phyloP scores from a whole-genome alignment of 179 eudicot species.

The Carnegiea gigantea region DNA sequence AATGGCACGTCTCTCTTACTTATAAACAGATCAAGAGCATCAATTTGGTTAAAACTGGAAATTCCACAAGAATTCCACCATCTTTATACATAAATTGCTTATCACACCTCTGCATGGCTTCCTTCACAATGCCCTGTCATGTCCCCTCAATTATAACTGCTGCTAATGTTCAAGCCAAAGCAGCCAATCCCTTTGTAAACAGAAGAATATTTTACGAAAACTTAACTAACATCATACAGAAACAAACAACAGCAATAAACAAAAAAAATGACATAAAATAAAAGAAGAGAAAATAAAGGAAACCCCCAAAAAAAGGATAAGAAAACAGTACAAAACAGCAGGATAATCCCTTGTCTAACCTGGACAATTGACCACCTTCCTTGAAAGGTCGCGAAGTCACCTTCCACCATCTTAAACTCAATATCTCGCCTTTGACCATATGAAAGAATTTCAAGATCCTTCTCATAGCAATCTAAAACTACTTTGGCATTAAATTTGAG shows the following conservation, averaged over 20 bases:
- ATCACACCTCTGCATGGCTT: background rate
- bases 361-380: slow-evolving; percentile 79
- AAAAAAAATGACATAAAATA: no score
- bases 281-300: no score
- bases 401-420: slow-evolving; percentile 78
- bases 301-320: no score
- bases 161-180: background rate
- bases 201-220: background rate
- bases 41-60: background rate
- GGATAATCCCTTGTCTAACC: slow-evolving; percentile 29
- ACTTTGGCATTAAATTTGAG: slow-evolving; percentile 74
- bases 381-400: slow-evolving; percentile 66
- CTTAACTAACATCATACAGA: background rate
- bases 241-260: background rate
- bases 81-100: background rate
- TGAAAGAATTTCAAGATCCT: slow-evolving; percentile 49
- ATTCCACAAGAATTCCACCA: background rate
- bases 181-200: slow-evolving; percentile 1
- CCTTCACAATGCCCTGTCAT: no score
- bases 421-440: slow-evolving; percentile 59
- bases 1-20: background rate
- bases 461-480: slow-evolving; percentile 64
- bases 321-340: no score
- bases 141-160: background rate
- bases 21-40: background rate